A percentile compares a stretch with the other conserved stretches of the same genome.
Evolutionary conservation across 345 rosid genomes (phyloP).

Genomic region (Linum tenue): DNA sequence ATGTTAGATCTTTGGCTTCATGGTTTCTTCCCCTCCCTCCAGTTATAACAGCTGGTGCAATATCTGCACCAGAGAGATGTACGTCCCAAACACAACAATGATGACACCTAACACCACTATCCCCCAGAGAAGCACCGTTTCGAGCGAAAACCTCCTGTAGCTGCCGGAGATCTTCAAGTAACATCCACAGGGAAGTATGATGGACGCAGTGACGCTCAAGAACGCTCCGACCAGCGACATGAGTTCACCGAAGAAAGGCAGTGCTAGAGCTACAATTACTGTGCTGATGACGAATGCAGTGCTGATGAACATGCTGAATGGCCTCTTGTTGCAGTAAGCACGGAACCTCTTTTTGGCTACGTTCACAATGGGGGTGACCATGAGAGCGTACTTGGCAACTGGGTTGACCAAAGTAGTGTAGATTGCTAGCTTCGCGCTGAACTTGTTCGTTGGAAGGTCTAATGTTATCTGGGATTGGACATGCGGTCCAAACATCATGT

Average conservation of each 20-base stretch:
- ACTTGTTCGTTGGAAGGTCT: constrained; percentile 14
- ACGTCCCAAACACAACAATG: constrained; percentile 13
- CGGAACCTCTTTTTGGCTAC: constrained; percentile 10
- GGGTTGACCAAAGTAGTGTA: constrained; percentile 19
- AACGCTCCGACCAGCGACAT: constrained; percentile 22
- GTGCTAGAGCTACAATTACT: constrained; percentile 12
- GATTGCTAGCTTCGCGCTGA: constrained; percentile 17
- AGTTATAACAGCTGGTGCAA: constrained; percentile 4
- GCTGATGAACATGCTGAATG: constrained; percentile 2
- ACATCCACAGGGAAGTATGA: constrained; percentile 15
- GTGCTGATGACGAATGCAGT: constrained; percentile 10
- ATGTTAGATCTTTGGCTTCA: too few species aligned
- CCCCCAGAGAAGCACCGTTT: neutral
- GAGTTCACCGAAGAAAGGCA: constrained; percentile 18
- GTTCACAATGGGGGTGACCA: constrained; percentile 14
- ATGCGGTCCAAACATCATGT: constrained; percentile 17
- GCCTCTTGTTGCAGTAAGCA: constrained; percentile 3
- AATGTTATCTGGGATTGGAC: constrained; percentile 23
- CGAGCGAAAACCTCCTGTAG: constrained; percentile 11
- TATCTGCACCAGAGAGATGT: constrained; percentile 13
- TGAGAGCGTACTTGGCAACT: constrained; percentile 22
- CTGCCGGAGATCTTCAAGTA: constrained; percentile 17
- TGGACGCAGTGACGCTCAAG: constrained; percentile 10
- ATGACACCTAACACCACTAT: constrained; percentile 8
- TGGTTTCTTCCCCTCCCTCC: too few species aligned